These are phyloP conservation scores for Skeletonema menzelii DNA, from an alignment of 108 stramenopile species.

Conservation along the genomic window DNA sequence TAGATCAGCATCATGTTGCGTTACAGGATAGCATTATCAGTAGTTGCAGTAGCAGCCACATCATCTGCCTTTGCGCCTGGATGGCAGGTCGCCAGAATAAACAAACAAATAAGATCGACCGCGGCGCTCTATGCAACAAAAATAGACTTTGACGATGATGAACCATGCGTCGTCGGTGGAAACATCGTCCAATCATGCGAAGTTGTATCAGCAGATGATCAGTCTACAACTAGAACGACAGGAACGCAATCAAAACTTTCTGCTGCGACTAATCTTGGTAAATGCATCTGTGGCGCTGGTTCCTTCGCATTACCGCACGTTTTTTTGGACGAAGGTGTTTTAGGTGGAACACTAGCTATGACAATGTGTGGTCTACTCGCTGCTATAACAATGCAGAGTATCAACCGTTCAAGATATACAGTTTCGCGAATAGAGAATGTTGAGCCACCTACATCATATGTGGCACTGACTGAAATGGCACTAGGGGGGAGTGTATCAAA, in stretches of 20 bases:
- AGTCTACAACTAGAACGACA: not conserved
- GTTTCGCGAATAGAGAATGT: not conserved
- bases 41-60: not conserved
- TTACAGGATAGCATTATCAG: not conserved
- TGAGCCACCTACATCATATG: slow-evolving; percentile 34
- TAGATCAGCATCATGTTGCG: not conserved
- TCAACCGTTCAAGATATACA: slow-evolving; percentile 26
- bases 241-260: slow-evolving; percentile 49
- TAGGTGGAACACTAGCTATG: slow-evolving; percentile 51
- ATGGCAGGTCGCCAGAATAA: not conserved
- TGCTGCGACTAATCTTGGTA: slow-evolving; percentile 44
- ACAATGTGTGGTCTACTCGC: slow-evolving; percentile 38
- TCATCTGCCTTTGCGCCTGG: not conserved
- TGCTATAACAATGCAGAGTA: slow-evolving; percentile 33
- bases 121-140: not conserved
- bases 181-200: slow-evolving; percentile 29
- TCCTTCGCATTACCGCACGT: slow-evolving; percentile 55
- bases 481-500: slow-evolving; percentile 24
- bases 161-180: slow-evolving; percentile 26
- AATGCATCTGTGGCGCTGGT: slow-evolving; percentile 60
- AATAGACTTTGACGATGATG: slow-evolving; percentile 1
- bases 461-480: slow-evolving; percentile 34
- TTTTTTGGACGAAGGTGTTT: slow-evolving; percentile 51
- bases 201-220: not conserved
- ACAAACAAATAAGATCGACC: not conserved